Conservation (phyloP, 345 rosid species). For the Carallia brachiata region DNA sequence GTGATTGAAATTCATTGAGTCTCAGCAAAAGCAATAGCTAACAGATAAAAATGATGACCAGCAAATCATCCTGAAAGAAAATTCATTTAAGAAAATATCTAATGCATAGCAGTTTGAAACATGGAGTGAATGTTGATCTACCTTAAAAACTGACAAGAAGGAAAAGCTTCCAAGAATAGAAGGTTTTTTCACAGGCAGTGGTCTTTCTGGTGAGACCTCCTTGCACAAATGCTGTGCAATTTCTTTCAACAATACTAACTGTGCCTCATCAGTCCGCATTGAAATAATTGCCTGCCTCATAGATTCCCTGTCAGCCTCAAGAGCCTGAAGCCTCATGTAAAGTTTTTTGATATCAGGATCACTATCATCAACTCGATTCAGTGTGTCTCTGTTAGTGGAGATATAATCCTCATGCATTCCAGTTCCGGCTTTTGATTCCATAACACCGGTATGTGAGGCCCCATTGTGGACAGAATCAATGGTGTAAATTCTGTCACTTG, state of each 20-base stretch:
- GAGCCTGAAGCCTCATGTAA: slow-evolving; percentile 83
- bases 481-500: slow-evolving; percentile 82
- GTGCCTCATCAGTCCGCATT: slow-evolving; percentile 91
- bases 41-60: neutral
- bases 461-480: slow-evolving; percentile 73
- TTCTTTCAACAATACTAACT: slow-evolving; percentile 78
- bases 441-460: slow-evolving; percentile 28
- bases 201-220: slow-evolving; percentile 63
- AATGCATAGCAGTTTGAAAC: too few relatives aligned
- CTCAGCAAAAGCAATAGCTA: neutral
- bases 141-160: slow-evolving; percentile 73
- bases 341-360: slow-evolving; percentile 87
- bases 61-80: too few relatives aligned
- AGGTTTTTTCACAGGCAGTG: slow-evolving; percentile 44
- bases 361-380: slow-evolving; percentile 44
- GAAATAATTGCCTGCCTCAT: slow-evolving; percentile 89
- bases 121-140: slow-evolving; percentile 14
- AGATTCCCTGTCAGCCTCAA: slow-evolving; percentile 97
- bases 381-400: slow-evolving; percentile 42
- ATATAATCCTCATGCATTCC: slow-evolving; percentile 46
- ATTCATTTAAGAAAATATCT: too few relatives aligned
- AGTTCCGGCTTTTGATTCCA: slow-evolving; percentile 44
- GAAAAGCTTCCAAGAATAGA: slow-evolving; percentile 42
- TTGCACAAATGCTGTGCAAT: slow-evolving; percentile 91
- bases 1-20: neutral